Conservation (phyloP, 2,329 filamentous ascomycete genomes). For the Penicillium occitanis region DNA sequence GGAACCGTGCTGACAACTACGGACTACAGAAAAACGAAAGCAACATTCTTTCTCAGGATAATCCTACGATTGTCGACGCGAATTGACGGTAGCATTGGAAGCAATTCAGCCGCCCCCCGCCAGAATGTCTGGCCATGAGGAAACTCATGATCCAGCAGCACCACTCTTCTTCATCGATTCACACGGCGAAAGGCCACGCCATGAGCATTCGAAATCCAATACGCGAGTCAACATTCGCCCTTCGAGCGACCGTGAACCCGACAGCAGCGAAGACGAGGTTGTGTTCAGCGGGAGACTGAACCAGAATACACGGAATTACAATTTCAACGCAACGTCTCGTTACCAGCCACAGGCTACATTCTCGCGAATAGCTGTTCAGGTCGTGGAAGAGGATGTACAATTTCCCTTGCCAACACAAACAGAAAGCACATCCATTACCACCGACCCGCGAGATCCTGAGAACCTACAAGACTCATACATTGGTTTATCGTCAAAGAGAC, state of each 20-base stretch:
- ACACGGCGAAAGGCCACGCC: slow-evolving; percentile 26
- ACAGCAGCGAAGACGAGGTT: slow-evolving; percentile 67
- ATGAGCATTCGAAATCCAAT: background rate
- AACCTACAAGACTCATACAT: slow-evolving; percentile 10
- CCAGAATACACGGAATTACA: slow-evolving; percentile 22
- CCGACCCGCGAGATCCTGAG: background rate
- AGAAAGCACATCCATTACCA: background rate
- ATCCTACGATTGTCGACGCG: background rate
- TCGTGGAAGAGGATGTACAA: slow-evolving; percentile 11
- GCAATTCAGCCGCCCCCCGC: background rate
- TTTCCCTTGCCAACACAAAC: background rate
- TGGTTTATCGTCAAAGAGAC: background rate
- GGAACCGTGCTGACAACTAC: background rate
- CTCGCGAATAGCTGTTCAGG: slow-evolving; percentile 2
- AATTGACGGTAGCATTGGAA: background rate
- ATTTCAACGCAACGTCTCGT: slow-evolving; percentile 20
- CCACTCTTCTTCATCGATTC: slow-evolving; percentile 40
- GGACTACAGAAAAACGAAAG: background rate
- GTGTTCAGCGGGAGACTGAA: slow-evolving; percentile 37
- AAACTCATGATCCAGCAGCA: background rate
- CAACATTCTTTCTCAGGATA: background rate
- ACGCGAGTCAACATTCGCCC: background rate
- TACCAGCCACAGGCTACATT: background rate
- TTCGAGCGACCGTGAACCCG: slow-evolving; percentile 42
- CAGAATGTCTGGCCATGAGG: slow-evolving; percentile 15